A percentile compares a stretch with the other conserved stretches of the same genome.
phyloP scores from a whole-genome alignment of 805 yeast species.

The Blastobotrys muscicola region DNA sequence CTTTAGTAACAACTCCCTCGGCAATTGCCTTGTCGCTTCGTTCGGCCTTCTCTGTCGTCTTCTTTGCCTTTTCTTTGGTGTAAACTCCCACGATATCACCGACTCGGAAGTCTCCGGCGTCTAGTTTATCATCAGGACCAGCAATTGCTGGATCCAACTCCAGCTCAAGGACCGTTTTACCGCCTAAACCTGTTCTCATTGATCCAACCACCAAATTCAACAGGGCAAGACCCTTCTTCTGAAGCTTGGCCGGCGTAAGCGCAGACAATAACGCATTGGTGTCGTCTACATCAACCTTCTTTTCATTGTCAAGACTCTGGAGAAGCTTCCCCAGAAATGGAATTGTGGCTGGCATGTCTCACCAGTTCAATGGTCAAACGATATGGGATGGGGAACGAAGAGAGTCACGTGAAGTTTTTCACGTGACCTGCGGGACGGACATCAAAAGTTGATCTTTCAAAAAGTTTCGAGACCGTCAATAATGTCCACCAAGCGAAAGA shows the following conservation, averaged over 20 bases:
- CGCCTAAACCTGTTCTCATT: slow-evolving; percentile 70
- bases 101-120: slow-evolving; percentile 45
- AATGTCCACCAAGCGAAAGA: slow-evolving; percentile 10
- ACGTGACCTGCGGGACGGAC: too few relatives aligned
- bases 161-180: slow-evolving; percentile 59
- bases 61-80: slow-evolving; percentile 10
- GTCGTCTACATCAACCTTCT: slow-evolving; percentile 43
- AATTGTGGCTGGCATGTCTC: not conserved
- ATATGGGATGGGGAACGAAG: too few relatives aligned
- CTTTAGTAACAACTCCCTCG: slow-evolving; percentile 44
- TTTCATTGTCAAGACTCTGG: slow-evolving; percentile 38
- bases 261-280: slow-evolving; percentile 36
- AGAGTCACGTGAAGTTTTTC: too few relatives aligned
- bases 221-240: slow-evolving; percentile 64
- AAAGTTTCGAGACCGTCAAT: not conserved
- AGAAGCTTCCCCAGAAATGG: slow-evolving; percentile 30
- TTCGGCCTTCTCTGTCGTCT: slow-evolving; percentile 5
- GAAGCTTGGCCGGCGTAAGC: slow-evolving; percentile 56
- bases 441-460: not conserved
- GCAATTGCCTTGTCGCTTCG: slow-evolving; percentile 40
- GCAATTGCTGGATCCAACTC: slow-evolving; percentile 40
- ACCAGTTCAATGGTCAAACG: too few relatives aligned
- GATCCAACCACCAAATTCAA: slow-evolving; percentile 53
- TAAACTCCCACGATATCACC: slow-evolving; percentile 73
- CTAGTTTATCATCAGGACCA: slow-evolving; percentile 28